Conservation (phyloP, 192 early-diverging fungal genomes). For the Geranomyces michiganensis region DNA sequence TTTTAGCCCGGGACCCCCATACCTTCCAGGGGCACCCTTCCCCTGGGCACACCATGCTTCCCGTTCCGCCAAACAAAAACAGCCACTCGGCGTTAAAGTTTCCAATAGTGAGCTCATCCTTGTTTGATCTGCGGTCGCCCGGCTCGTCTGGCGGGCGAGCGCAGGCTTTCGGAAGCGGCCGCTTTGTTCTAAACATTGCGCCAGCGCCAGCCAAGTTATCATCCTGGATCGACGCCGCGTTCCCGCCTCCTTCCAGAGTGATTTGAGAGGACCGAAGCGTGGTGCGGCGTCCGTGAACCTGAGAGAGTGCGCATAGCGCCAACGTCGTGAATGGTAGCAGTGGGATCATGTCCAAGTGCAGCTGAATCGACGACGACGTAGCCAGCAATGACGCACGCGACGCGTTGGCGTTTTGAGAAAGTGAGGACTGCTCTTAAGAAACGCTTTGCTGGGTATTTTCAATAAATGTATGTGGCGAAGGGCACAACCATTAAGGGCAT, state of each 20-base stretch:
- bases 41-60: conserved; percentile 21
- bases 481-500: too few species aligned
- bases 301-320: background rate
- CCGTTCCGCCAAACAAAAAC: conserved; percentile 20
- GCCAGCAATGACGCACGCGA: too few species aligned
- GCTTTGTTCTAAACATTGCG: background rate
- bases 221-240: background rate
- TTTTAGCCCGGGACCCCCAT: background rate
- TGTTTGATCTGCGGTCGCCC: conserved; percentile 9
- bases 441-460: too few species aligned
- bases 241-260: background rate
- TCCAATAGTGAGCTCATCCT: conserved; percentile 17
- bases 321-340: too few species aligned
- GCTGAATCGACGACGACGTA: too few species aligned
- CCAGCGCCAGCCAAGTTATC: background rate
- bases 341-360: too few species aligned
- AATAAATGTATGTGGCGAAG: too few species aligned
- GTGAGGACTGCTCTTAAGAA: too few species aligned
- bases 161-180: conserved; percentile 6
- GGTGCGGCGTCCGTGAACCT: background rate
- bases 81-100: conserved; percentile 34
- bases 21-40: conserved; percentile 26
- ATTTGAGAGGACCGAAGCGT: background rate
- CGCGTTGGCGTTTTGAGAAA: too few species aligned
- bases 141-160: conserved; percentile 1